Evolutionary conservation across 768 basidiomycete genomes (phyloP).

Genomic region (Mycena olivaceomarginata): DNA sequence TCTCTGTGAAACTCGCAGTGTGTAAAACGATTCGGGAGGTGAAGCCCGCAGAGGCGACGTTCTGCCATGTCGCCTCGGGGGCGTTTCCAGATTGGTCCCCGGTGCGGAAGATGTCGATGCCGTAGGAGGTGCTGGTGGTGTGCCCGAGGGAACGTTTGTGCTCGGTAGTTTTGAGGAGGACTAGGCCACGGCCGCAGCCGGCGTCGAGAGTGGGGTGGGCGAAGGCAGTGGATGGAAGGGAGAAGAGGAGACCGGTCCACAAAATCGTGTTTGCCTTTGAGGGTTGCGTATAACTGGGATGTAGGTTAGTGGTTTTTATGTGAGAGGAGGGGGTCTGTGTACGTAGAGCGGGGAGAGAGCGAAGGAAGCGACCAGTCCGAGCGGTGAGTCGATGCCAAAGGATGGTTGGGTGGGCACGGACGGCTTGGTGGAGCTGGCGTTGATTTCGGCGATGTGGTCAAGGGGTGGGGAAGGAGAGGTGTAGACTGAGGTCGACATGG

Average conservation of each 20-base stretch:
- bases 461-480: background rate
- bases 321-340: too few species aligned
- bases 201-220: conserved; percentile 6
- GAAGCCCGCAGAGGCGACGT: background rate
- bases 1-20: conserved; percentile 6
- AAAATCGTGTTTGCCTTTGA: conserved; percentile 10
- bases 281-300: conserved; percentile 5
- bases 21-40: background rate
- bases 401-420: background rate
- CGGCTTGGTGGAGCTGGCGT: conserved; percentile 4
- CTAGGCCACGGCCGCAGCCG: conserved; percentile 4
- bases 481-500: conserved; percentile 1
- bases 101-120: conserved; percentile 5
- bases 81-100: background rate
- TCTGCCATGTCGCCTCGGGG: conserved; percentile 5
- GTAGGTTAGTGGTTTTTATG: background rate
- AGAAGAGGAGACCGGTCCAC: background rate
- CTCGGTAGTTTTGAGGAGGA: background rate
- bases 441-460: background rate
- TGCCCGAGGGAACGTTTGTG: background rate
- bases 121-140: background rate
- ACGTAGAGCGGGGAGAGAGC: conserved; percentile 4
- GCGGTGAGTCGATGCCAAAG: background rate
- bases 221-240: background rate
- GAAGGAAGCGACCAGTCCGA: conserved; percentile 1